Percentiles rank a stretch among this genome's conserved stretches.
Evolutionary conservation across 345 rosid species (phyloP).

Genomic region (Kandelia obovata): DNA sequence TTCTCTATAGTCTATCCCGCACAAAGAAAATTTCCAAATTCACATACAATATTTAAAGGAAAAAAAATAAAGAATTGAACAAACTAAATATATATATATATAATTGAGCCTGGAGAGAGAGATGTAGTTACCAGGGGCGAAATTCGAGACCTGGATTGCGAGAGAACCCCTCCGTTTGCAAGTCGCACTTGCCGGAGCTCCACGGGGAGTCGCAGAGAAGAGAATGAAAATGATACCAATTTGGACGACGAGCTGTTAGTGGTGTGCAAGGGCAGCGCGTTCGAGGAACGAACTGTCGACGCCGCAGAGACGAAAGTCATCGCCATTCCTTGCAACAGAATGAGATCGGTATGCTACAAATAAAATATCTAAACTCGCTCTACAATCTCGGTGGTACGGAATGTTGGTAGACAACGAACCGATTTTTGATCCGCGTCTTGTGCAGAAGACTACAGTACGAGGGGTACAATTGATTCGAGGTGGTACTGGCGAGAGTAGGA

Average conservation of each 20-base stretch:
- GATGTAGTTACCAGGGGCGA: constrained; percentile 19
- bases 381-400: no score
- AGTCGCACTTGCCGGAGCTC: constrained; percentile 31
- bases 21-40: no score
- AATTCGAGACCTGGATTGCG: constrained; percentile 30
- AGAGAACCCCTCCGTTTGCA: constrained; percentile 14
- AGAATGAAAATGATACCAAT: constrained; percentile 19
- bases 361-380: no score
- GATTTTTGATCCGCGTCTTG: not conserved
- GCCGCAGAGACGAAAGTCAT: constrained; percentile 39
- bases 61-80: not conserved
- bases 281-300: constrained; percentile 21
- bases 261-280: constrained; percentile 9
- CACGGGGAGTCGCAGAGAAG: constrained; percentile 31
- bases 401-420: not conserved
- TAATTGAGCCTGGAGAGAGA: no score
- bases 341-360: no score
- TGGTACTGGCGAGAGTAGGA: not conserved
- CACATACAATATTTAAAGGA: no score
- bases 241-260: constrained; percentile 10
- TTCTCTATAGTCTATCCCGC: no score
- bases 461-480: not conserved
- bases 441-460: not conserved
- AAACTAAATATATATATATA: not conserved
- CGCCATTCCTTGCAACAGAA: constrained; percentile 39